Evolutionary conservation across 768 basidiomycete genomes (phyloP), one percentile per base, ranked within the genome.

Genomic region (Porphyrellus cyaneotinctus): DNA sequence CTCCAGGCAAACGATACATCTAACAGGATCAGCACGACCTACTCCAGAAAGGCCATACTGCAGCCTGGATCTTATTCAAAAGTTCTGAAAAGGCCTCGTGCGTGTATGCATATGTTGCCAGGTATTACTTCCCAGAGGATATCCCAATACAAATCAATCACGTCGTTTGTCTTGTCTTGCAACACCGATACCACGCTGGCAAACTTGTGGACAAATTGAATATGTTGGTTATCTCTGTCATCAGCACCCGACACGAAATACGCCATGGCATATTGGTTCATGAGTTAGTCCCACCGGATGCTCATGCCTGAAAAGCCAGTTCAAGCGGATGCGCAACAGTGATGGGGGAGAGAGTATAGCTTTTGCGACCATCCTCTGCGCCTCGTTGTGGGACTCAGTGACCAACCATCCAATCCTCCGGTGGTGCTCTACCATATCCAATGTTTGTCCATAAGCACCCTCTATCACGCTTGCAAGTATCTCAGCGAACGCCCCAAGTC

Each of bases 201-300:
- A 64, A 97, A 97, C 65, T 98, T 95, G 51, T 93, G 81, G 11
- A 98, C 95, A 58, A 93, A 97, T 54, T 91, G 87, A 22, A 95
- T 85, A 64, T 97, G 95, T 55, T 91, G 78, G 64, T 86, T 93
- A 64, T 97, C 94, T 36, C 71, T 77, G 13, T 83, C 86, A 60
- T 93, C 91, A n/a, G 83, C 75, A 43, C 79, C 76, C 0, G 87
- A 75, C 8, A 88, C 79, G 65, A 85, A 91, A 53, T 91, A 78
- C 15, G 83, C 78, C 6, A 87, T 81, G 59, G 95, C 94, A 65
- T 92, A 98, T 49, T 94, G 89, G 64, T 90, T 95, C 61, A 97
- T 88, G 62, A 97, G 94, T 71, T 92, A 81, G 67, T 98, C 97
- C 97, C 97, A 99, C 23, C 90, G 86, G 51, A 95, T 90, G 62